These are phyloP conservation scores for Saksenaea vasiformis DNA, from an alignment of 371 early-diverging fungal genomes.

Conservation along the genomic window DNA sequence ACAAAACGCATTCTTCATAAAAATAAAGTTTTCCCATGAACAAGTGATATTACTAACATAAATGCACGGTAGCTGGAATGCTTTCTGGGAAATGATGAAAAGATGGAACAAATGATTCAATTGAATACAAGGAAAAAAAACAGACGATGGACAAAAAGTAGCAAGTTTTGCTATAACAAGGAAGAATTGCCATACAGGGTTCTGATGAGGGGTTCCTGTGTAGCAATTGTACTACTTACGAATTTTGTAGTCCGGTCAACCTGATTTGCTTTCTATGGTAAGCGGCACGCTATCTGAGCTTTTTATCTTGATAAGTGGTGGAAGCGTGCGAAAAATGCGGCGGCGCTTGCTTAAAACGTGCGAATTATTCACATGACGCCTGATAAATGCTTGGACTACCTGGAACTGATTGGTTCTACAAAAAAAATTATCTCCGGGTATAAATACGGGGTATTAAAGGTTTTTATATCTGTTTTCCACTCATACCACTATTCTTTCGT, in stretches of 20 bases:
- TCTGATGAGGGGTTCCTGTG: not conserved
- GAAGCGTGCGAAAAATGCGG: not conserved
- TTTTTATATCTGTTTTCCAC: not conserved
- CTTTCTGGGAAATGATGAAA: not conserved
- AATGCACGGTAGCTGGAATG: not conserved
- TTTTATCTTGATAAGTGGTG: constrained; percentile 2
- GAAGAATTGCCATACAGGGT: constrained; percentile 3
- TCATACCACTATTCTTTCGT: constrained; percentile 1
- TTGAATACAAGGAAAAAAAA: not conserved
- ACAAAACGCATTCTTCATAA: not conserved
- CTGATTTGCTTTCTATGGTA: not conserved
- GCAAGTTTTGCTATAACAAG: constrained; percentile 1
- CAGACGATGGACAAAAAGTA: not conserved
- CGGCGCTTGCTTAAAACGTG: not conserved
- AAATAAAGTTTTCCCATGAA: not conserved
- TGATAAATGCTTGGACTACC: not conserved
- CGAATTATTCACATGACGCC: constrained; percentile 4
- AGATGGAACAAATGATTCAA: not conserved
- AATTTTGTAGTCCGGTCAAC: not conserved
- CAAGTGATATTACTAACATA: not conserved
- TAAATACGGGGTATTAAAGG: not conserved
- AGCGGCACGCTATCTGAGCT: not conserved
- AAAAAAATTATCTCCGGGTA: constrained; percentile 3
- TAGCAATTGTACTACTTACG: not conserved
- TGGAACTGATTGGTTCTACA: not conserved